Conservation (phyloP, 371 early-diverging fungal genomes). For the Mortierella sp. region DNA sequence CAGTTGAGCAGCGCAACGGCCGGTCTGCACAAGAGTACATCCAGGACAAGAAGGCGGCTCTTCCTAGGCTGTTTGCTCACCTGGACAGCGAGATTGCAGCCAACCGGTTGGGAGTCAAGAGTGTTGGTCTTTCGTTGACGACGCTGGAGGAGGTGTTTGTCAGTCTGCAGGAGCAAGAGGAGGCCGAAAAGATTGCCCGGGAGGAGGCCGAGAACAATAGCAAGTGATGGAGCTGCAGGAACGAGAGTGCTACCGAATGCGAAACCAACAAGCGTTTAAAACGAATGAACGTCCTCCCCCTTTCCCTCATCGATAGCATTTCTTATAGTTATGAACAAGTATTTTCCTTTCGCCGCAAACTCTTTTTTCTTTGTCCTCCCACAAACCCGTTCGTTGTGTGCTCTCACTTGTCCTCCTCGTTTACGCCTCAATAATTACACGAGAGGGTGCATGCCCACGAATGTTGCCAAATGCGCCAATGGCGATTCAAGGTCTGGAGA, state of each 20-base stretch:
- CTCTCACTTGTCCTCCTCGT: neutral
- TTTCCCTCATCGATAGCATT: neutral
- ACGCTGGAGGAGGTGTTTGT: constrained; percentile 73
- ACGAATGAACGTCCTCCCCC: neutral
- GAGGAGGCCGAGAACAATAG: constrained; percentile 25
- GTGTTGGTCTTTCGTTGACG: constrained; percentile 66
- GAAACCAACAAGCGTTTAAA: neutral
- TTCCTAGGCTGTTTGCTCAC: constrained; percentile 51
- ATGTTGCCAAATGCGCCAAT: neutral
- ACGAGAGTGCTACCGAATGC: neutral
- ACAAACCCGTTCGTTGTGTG: neutral
- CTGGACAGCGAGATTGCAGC: constrained; percentile 51
- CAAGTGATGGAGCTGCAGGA: neutral
- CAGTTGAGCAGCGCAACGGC: constrained; percentile 35
- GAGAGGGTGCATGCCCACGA: neutral
- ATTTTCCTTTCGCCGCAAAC: neutral
- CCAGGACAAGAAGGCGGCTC: constrained; percentile 39
- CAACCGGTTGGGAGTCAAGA: constrained; percentile 44
- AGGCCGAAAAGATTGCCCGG: constrained; percentile 31
- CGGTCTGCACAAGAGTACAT: constrained; percentile 44
- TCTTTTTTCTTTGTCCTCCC: neutral
- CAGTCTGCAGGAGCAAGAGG: constrained; percentile 57
- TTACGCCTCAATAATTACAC: neutral
- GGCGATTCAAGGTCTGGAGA: neutral
- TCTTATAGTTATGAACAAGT: neutral